Evolutionary conservation across 1,139 yeast species (phyloP), one percentile per base, ranked within the genome.

Genomic region (Protomyces inouyei): DNA sequence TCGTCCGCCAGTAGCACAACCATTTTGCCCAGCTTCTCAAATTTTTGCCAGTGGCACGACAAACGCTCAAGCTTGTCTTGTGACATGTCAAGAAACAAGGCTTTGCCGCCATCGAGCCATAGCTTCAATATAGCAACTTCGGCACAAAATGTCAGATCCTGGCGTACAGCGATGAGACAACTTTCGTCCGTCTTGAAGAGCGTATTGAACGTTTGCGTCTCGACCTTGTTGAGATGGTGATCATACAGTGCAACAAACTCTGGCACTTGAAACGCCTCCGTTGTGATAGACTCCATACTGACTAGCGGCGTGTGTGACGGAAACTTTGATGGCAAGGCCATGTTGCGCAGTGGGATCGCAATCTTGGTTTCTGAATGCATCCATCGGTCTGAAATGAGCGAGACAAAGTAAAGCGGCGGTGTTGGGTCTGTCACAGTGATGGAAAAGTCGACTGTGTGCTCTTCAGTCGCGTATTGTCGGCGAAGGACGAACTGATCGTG

Each of bases 351-450:
- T 59, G 84, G 75, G 1, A 90, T 77, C 0, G 97, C 90, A 1
- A 82, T 73, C 66, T 82, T 82, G 69, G 82, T 79, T 63, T 84
- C 89, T 65, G 91, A 84, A 67, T 88, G 92, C 8, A 91, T 75
- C 98, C 98, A 93, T 67, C 80, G 83, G 67, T 91, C 96, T 67
- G 96, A 89, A 2, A 87, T 76, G 21, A 91, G 73, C 0, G 87
- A 80, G 4, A 91, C 81, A 74, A 87, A 88, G 69, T 87, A 85
- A 70, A 85, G 85, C 1, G 97, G 97, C 16, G 95, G 92, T 2
- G 82, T 66, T 0, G 87, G 85, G 4, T 82, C 85, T 59, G 78
- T 67, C 25, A 84, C 68, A 3, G 88, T 83, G 2, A 92, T 83
- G 0, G 88, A 81, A 70, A 90, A 84, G 57, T 86, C 92, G 2